Base-by-base conservation (phyloP, 2,329 filamentous ascomycete species). In the Blumeria graminis region DNA sequence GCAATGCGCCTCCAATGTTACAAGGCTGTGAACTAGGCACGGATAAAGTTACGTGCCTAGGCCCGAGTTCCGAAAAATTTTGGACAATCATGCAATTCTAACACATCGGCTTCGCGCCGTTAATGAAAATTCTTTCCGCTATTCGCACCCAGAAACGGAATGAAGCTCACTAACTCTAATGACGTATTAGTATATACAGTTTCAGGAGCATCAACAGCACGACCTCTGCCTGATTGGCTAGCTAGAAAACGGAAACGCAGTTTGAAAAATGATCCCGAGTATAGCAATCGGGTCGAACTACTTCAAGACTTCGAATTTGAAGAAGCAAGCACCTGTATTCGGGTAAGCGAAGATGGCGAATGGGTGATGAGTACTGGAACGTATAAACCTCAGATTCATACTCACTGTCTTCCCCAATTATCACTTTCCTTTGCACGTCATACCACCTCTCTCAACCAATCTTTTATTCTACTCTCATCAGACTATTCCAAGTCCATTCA, bases 251-350 rank as follows among this genome's bases (percentile, higher is more conserved):
- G 90, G 67, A 96, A 95, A 74, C 78, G 85, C 67, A 93, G 86
- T 66, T 72, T 95, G 63, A 96, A 96, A 70, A 81, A 90, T 62
- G 90, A 96, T 66, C 76, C 84, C 58, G 90, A 95, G 67, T 96
- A 90, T 70, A 83, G 89, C 60, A 94, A 88, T 68, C 84, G 92
- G 61, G 82, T 98, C 63, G 92, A 98, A 69, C 75, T 98, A 57
- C 76, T 98, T 39, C 92, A 98, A 65, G 92, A 98, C 67, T 98
- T 98, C 68, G 89, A 93, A 66, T 96, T 98, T 65, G 89, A 95
- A 65, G 89, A 94, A 70, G 90, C 93, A 43, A 94, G 88, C 66
- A 80, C 82, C 62, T 95, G 90, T 67, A 80, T 98, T 60, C 79
- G 87, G 54, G 79, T 92, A 60, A 94, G 86, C 63, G 89, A 94